Base-by-base conservation (phyloP, 2,329 filamentous ascomycete species). In the Phaeosphaeriaceae sp. region DNA sequence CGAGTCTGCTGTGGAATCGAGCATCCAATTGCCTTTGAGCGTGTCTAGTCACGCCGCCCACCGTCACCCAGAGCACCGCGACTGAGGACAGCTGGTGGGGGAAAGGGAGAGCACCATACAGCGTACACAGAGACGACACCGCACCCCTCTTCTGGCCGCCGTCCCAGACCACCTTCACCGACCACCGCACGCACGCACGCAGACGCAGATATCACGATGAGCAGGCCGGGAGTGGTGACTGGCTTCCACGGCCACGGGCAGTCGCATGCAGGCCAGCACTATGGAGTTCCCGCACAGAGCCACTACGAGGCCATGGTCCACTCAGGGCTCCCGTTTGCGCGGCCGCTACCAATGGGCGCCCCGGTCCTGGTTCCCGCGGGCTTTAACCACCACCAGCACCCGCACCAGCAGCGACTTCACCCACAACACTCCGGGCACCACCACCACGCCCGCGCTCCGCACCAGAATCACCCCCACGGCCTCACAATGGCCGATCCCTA, bases 321-420 rank as follows among this genome's bases (percentile, higher is more conserved):
- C 66, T 66, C 65, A 62, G 66, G 60, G 40, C 56, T 72, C 64
- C 62, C 74, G 67, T 74, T 77, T 70, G 73, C 69, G 63, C 79
- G 78, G 68, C 72, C 78, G 71, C 74, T 76, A 70, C 74, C 78
- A 61, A 69, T 78, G 70, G 78, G 76, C 73, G 70, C 76, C 62
- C 74, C 75, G 74, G 74, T 73, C 70, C 74, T 73, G 66, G 62
- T 69, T 71, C 69, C 71, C 72, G 69, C 64, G 59, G 61, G 55
- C 69, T 73, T 67, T 66, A 68, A 67, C 66, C 66, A 69, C 52
- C 73, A 68, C 57, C 70, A 74, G 17, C 66, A 69, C 69, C 72
- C 74, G 51, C 69, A 64, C 62, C 65, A 74, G 62, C 63, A 82
- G 80, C 79, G 67, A 72, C 57, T 69, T 20, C 44, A 13, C 44